A percentile compares a stretch with the other conserved stretches of the same genome.
Conservation (phyloP, 164 flowering plant species). For the Stephania yunnanensis region DNA sequence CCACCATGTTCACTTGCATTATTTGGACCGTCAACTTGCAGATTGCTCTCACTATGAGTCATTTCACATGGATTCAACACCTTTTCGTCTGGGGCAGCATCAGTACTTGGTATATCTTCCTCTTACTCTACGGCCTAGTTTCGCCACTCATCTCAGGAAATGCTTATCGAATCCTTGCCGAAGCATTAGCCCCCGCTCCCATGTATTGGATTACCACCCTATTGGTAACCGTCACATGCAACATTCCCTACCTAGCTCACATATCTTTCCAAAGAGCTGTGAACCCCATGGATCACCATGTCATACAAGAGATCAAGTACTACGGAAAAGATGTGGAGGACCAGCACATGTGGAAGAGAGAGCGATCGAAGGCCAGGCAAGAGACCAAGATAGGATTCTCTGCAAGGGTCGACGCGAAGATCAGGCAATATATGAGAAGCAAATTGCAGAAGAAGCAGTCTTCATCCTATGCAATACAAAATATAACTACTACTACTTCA, state of each 20-base stretch:
- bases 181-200: slow-evolving; percentile 84
- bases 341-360: slow-evolving; percentile 75
- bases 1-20: slow-evolving; percentile 94
- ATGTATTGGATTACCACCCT: slow-evolving; percentile 72
- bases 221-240: slow-evolving; percentile 49
- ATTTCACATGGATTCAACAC: slow-evolving; percentile 98
- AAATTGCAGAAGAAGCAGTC: slow-evolving; percentile 57
- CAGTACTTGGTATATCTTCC: slow-evolving; percentile 71
- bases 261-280: slow-evolving; percentile 68
- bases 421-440: slow-evolving; percentile 57
- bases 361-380: slow-evolving; percentile 78
- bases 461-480: slow-evolving; percentile 17
- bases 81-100: slow-evolving; percentile 88
- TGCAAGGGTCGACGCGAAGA: slow-evolving; percentile 91
- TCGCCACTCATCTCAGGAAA: slow-evolving; percentile 38
- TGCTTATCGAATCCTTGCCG: slow-evolving; percentile 54
- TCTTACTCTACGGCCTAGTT: slow-evolving; percentile 56
- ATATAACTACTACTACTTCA: slow-evolving; percentile 16
- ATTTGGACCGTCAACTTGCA: slow-evolving; percentile 89
- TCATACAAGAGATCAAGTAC: slow-evolving; percentile 93
- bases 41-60: slow-evolving; percentile 89
- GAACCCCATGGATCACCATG: slow-evolving; percentile 89
- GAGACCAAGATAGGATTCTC: slow-evolving; percentile 94
- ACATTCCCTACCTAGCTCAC: slow-evolving; percentile 70
- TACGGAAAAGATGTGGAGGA: slow-evolving; percentile 83